Base-by-base conservation (phyloP, 2,329 filamentous ascomycete species). In the Colletotrichum plurivorum region DNA sequence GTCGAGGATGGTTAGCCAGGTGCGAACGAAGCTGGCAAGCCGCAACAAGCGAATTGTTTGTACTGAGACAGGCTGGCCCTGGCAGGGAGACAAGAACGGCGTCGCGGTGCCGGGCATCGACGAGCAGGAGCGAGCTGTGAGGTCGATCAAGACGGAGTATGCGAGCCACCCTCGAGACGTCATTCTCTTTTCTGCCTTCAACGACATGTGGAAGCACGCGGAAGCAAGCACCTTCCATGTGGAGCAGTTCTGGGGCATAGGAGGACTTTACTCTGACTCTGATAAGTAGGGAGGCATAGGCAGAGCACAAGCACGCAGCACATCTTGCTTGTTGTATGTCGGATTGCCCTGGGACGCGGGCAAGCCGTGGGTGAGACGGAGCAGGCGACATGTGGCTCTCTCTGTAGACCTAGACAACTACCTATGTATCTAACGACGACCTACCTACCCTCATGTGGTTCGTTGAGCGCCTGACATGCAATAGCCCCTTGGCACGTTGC, bases 21-120 rank as follows among this genome's bases (percentile, higher is more conserved):
- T 89, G 46, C 78, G 79, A 69, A 76, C 77, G 52, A 81, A 80
- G 71, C 76, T 88, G 13, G 74, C 81, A 4, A 75, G 83, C 67
- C 69, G 75, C 36, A 77, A 73, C 72, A 92, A 94, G 79, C 84
- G 86, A 53, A 86, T 93, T 39, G 84, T 95, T 45, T 90, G 97
- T 73, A 94, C 93, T 1, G 94, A 97, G 83, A 91, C 92, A 3
- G 94, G 94, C 58, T 97, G 94, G 94, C 94, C 94, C 49, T 90
- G 88, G 77, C 79, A 88, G 73, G 94, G 94, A 18, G 73, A 83
- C 13, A 69, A 84, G 60, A 95, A 96, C 76, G 88, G 89, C 2
- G 75, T 77, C 18, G 93, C 93, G n/a, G 83, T 95, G 2, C 92
- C 94, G 0, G 89, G 89, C 13, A 74, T 82, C n/a, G 81, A 84